Conservation (phyloP, 2,329 filamentous ascomycete species). For the Ceratocystiopsis sp. region DNA sequence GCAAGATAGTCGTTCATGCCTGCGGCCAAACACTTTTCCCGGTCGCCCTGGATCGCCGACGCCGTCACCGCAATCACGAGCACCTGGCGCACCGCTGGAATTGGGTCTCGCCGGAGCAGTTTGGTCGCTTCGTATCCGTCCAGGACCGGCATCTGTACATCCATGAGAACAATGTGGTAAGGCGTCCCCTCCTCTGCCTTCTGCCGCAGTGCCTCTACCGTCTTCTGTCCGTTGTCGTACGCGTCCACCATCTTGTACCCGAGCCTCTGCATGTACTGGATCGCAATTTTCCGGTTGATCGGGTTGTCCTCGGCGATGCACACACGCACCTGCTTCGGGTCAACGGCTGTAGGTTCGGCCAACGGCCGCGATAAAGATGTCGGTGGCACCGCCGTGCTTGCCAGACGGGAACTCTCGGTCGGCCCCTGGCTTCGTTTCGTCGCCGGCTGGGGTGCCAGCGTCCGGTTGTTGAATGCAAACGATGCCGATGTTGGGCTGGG, state of each 20-base stretch:
- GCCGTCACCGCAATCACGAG: conserved; percentile 98
- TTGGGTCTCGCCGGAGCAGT: conserved; percentile 58
- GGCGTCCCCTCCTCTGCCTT: conserved; percentile 55
- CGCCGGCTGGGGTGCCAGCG: neutral
- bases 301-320: conserved; percentile 92
- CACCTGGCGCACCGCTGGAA: conserved; percentile 61
- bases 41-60: conserved; percentile 81
- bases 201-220: conserved; percentile 66
- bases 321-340: conserved; percentile 63
- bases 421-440: neutral
- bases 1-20: conserved; percentile 97
- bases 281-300: conserved; percentile 88
- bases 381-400: too few relatives aligned
- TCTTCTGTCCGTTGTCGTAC: conserved; percentile 77
- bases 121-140: conserved; percentile 88
- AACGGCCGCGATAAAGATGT: too few relatives aligned
- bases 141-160: conserved; percentile 87
- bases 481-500: neutral
- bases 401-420: too few relatives aligned
- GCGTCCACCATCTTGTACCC: conserved; percentile 71
- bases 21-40: conserved; percentile 86
- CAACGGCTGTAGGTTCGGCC: conserved; percentile 11
- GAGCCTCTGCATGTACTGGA: conserved; percentile 73
- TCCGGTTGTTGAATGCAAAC: neutral
- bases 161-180: conserved; percentile 88